phyloP scores from a whole-genome alignment of 2,329 filamentous ascomycete species.

The Anisogramma anomala region DNA sequence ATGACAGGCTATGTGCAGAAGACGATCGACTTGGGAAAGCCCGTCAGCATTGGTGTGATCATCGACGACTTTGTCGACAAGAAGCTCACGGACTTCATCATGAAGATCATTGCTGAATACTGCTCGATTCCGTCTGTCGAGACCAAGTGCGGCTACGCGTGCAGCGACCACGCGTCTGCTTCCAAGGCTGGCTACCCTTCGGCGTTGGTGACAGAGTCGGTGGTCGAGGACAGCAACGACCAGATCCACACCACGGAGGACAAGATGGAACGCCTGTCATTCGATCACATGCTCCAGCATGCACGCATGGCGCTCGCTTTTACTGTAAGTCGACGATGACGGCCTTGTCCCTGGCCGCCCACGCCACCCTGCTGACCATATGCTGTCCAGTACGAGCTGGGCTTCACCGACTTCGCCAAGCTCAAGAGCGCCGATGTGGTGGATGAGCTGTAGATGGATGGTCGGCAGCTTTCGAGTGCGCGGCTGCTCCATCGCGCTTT shows the following conservation, averaged over 20 bases:
- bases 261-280: constrained; percentile 60
- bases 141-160: constrained; percentile 82
- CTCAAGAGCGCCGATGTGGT: constrained; percentile 6
- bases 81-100: constrained; percentile 26
- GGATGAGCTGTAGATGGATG: constrained; percentile 8
- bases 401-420: constrained; percentile 13
- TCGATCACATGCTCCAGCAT: constrained; percentile 88
- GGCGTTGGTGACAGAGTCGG: constrained; percentile 65
- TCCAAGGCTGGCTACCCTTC: constrained; percentile 64
- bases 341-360: no score
- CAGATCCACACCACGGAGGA: constrained; percentile 63
- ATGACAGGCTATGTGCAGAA: constrained; percentile 29
- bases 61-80: constrained; percentile 29
- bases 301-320: constrained; percentile 73
- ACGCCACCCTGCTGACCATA: neutral
- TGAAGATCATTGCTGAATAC: constrained; percentile 24
- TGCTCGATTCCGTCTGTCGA: constrained; percentile 53
- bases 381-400: constrained; percentile 11
- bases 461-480: neutral
- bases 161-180: constrained; percentile 63
- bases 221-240: constrained; percentile 53
- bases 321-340: constrained; percentile 34
- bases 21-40: constrained; percentile 17
- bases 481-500: no score
- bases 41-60: constrained; percentile 27